Evolutionary conservation across 1,284 basidiomycete genomes (phyloP).

Genomic region (Hymenochaete sp.): DNA sequence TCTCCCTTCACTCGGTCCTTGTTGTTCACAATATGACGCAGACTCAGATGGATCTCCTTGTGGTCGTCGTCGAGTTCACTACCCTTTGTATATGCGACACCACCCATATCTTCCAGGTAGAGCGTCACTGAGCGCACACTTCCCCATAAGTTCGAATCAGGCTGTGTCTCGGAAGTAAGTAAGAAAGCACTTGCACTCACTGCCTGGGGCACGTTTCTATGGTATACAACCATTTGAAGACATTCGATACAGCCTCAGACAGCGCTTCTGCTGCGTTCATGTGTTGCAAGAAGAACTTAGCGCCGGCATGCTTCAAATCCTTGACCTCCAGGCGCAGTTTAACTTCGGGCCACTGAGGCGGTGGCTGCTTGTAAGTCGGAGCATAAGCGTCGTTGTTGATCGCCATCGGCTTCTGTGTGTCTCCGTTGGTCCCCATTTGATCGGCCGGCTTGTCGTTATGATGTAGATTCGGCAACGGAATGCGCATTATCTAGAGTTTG

Average conservation of each 20-base stretch:
- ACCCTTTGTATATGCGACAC: constrained; percentile 49
- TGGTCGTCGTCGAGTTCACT: constrained; percentile 38
- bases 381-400: too few relatives aligned
- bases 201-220: constrained; percentile 44
- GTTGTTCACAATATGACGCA: constrained; percentile 46
- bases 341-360: constrained; percentile 42
- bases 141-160: neutral
- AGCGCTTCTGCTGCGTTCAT: constrained; percentile 41
- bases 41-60: constrained; percentile 66
- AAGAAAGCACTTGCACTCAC: constrained; percentile 31
- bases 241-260: constrained; percentile 42
- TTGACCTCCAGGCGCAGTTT: constrained; percentile 47
- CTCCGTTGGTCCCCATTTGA: neutral
- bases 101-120: constrained; percentile 36
- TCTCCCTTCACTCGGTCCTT: constrained; percentile 39
- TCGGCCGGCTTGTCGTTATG: too few relatives aligned
- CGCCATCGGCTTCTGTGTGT: too few relatives aligned
- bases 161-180: neutral
- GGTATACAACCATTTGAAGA: constrained; percentile 53
- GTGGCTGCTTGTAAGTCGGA: constrained; percentile 4
- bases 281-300: constrained; percentile 44
- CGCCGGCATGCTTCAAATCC: constrained; percentile 51
- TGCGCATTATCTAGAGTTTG: too few relatives aligned
- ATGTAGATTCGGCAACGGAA: constrained; percentile 6
- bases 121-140: constrained; percentile 15